Base-by-base conservation (phyloP, 495 filamentous ascomycete species). In the Hypoxylon cercidicola region DNA sequence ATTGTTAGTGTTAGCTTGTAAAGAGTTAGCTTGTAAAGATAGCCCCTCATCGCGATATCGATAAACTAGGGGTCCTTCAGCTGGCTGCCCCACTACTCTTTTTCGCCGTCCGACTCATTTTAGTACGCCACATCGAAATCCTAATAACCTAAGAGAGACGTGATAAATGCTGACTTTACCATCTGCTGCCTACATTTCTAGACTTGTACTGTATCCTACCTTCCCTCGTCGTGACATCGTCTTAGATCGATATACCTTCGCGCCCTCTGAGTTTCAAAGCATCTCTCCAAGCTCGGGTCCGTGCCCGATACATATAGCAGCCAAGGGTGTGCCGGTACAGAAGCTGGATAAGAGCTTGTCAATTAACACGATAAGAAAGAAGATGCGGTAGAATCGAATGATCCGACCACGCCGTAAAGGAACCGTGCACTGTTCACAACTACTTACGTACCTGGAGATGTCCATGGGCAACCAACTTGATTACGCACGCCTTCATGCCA, bases 101-200 rank as follows among this genome's bases (percentile, higher is more conserved):
- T 49, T 55, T 67, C 58, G 47, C 64, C 64, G 64, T 67, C 30
- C 48, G 64, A 62, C 52, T 67, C 64, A 67, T 56, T 48, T 21
- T 13, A 41, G 1, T 2, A 49, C 45, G 47, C 52, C 52, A 61
- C 56, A 55, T 43, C 19, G 13, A 4, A 43, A 49, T 56, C 30
- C 39, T 51, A 12, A 63, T 50, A 20, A 23, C 21, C n/a, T 10
- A 32, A 10, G 10, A 12, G 34, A 41, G 4, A 15, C 4, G 15
- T 41, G 39, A 41, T 39, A 39, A 39, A 41, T 41, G 25, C 39
- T 41, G 15, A 41, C 39, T 41, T 41, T 16, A n/a, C 39, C 13
- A 15, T n/a, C 8, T 41, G n/a, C 16, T 13, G 11, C 35, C 15
- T 3, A 16, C n/a, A 28, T 28, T 28, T 28, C n/a, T n/a, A n/a